Base-by-base conservation (phyloP, 2,329 filamentous ascomycete species). In the Aspergillus sp. region DNA sequence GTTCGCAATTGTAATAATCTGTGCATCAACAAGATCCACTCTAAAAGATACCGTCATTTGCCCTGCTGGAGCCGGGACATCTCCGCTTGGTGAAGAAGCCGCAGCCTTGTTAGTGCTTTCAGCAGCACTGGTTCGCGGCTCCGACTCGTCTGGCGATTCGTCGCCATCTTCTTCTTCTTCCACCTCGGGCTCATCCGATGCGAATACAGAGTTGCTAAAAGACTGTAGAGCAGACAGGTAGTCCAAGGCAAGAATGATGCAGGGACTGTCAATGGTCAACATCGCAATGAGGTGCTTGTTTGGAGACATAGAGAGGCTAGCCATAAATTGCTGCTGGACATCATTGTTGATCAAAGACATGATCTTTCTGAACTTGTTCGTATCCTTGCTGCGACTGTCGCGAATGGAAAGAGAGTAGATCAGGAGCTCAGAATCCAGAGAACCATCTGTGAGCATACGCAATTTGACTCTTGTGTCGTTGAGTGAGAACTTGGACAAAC, bases 341-440 rank as follows among this genome's bases (percentile, higher is more conserved):
- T 90, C 86, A 55, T 90, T 91, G 66, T 96, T 97, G 59, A 90
- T 90, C 43, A 95, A 84, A 2, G 90, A 90, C 93, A 98, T 97
- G 69, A 98, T 96, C 65, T 91, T 94, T 40, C 90, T 83, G 76
- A 94, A 99, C 62, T 95, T 96, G 72, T 96, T 98, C 5, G 85
- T 87, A 56, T 95, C 90, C 42, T 82, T 80, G 5, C 82, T 83
- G n/a, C 94, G 84, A 50, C 86, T 96, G 64, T 99, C 93, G 44
- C 88, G 81, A 52, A 97, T 95, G 0, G 90, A 95, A 64, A 98
- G 96, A 0, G 91, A 93, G 47, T 93, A 86, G 11, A 98, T 90
- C 31, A 95, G 77, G 6, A 98, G 79, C 62, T 99, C 94, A 2
- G 90, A 90, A 64, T 98, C 93, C 33, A 98, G 69, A 0, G 90